Evolutionary conservation across 345 rosid genomes (phyloP).

Genomic region (Syzygium oleosum): DNA sequence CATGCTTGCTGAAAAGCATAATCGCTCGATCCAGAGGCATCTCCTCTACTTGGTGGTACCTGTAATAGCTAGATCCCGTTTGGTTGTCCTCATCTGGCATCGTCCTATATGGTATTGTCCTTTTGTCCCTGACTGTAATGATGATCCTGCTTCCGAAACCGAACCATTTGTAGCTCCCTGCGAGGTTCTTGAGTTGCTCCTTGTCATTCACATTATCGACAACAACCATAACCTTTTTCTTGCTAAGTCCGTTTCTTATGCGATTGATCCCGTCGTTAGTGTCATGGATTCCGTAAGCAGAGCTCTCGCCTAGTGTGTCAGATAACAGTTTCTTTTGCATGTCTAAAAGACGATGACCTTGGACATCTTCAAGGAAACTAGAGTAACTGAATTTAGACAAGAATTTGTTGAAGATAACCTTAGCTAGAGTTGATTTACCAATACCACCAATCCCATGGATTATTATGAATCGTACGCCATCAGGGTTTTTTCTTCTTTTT

Average conservation of each 20-base stretch:
- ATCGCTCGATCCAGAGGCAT: accelerated
- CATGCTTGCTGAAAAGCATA: accelerated
- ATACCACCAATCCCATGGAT: neutral
- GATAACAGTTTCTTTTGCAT: neutral
- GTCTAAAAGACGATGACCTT: neutral
- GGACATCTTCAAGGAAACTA: neutral
- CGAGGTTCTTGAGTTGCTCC: neutral
- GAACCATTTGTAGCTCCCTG: neutral
- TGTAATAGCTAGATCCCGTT: too few relatives aligned
- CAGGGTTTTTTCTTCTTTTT: too few relatives aligned
- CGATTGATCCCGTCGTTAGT: accelerated
- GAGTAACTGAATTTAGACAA: accelerated
- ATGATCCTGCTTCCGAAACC: too few relatives aligned
- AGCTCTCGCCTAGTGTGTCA: accelerated
- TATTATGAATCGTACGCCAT: too few relatives aligned
- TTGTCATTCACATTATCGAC: neutral
- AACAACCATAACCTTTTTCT: neutral
- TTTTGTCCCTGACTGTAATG: too few relatives aligned
- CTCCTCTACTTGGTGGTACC: too few relatives aligned
- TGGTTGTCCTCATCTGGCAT: too few relatives aligned
- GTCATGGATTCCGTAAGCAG: accelerated
- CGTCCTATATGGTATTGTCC: too few relatives aligned
- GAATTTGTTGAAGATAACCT: neutral
- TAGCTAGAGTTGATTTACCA: neutral
- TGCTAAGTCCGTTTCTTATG: accelerated